phyloP scores from a whole-genome alignment of 805 yeast species.

The Suhomyces prunicola region DNA sequence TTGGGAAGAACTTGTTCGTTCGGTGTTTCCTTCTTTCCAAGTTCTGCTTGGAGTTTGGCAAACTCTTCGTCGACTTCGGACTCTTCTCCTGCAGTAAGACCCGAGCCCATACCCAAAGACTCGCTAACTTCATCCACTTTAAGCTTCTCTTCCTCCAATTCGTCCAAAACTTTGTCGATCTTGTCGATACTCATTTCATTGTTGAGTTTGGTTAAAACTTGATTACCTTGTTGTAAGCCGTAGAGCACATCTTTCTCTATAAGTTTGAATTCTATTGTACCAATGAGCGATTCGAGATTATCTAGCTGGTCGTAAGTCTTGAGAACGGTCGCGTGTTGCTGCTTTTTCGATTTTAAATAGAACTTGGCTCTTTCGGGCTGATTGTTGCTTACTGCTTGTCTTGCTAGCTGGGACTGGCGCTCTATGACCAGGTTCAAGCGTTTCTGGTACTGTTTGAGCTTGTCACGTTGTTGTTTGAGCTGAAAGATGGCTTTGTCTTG shows the following conservation, averaged over 20 bases:
- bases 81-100: constrained; percentile 47
- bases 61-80: constrained; percentile 68
- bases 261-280: constrained; percentile 82
- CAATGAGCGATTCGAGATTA: constrained; percentile 73
- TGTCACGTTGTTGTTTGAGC: constrained; percentile 85
- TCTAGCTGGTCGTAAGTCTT: constrained; percentile 77
- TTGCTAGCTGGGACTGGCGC: constrained; percentile 62
- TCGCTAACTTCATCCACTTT: constrained; percentile 74
- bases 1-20: constrained; percentile 14
- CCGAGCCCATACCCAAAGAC: constrained; percentile 41
- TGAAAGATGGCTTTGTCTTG: constrained; percentile 87
- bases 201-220: constrained; percentile 71
- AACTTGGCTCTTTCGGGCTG: constrained; percentile 62
- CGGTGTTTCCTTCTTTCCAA: constrained; percentile 11
- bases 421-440: constrained; percentile 55
- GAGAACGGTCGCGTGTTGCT: constrained; percentile 68
- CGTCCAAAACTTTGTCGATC: constrained; percentile 82
- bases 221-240: constrained; percentile 80
- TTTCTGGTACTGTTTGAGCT: constrained; percentile 66
- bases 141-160: constrained; percentile 73
- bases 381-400: constrained; percentile 48
- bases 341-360: constrained; percentile 72
- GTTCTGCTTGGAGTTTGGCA: constrained; percentile 47
- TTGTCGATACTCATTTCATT: constrained; percentile 71
- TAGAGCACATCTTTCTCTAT: constrained; percentile 81